These are phyloP conservation scores for Withania somnifera DNA, from an alignment of 305 asterid species.

Conservation along the genomic window DNA sequence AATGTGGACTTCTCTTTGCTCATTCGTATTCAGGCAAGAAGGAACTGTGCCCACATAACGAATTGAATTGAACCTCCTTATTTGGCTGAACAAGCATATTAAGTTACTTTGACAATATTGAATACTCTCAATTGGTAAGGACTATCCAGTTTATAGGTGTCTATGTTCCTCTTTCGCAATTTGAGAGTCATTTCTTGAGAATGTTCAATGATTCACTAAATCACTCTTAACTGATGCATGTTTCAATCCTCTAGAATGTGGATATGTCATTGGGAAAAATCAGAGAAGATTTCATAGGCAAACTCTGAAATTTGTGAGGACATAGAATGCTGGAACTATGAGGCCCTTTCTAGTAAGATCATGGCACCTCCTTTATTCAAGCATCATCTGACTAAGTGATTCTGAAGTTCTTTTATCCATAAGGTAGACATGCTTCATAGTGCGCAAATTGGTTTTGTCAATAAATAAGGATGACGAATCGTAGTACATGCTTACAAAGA, in stretches of 20 bases:
- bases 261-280: not conserved
- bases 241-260: not conserved
- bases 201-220: not conserved
- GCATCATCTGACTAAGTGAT: not conserved
- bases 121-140: not conserved
- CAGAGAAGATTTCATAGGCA: not conserved
- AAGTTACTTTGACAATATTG: not conserved
- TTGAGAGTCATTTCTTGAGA: not conserved
- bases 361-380: not conserved
- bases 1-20: not conserved
- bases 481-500: not conserved
- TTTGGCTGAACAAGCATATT: not conserved
- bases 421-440: not conserved
- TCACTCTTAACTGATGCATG: not conserved
- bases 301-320: not conserved
- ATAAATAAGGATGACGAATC: not conserved
- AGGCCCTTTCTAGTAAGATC: not conserved
- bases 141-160: not conserved
- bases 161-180: not conserved
- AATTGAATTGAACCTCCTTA: not conserved
- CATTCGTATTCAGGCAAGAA: not conserved
- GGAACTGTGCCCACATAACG: not conserved
- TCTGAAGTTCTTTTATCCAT: not conserved
- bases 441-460: not conserved
- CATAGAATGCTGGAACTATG: not conserved